Base-by-base conservation (phyloP, 164 flowering plant genomes). In the Kalanchoe fedtschenkoi region DNA sequence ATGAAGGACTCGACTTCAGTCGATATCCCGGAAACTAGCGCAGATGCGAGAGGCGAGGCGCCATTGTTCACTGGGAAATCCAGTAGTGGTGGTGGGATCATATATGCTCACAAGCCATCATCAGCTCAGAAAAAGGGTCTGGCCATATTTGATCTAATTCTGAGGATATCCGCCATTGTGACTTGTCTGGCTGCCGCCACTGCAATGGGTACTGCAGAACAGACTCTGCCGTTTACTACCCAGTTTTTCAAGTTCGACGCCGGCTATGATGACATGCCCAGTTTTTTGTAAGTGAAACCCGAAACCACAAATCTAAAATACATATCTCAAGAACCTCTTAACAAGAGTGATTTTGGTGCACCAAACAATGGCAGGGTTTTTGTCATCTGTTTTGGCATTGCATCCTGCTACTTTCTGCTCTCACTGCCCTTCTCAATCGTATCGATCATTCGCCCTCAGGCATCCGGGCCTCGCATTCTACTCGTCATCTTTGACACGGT, bases 391-490 rank as follows among this genome's bases (percentile, higher is more conserved):
- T 29, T 29, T 30, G 60, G 17, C 60, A 56, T 56, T n/a, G 34
- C 60, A 15, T 17, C 60, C 0, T 30, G 60, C 60, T 56, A 56
- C 35, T 56, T 56, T 44, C 51, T 44, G 13, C 79, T 89, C 42
- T 83, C 97, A 33, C 43, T 89, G 43, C 88, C 88, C 2, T 80
- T 89, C 75, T 82, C 97, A 22, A 80, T 87, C 9, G 69, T 84
- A 54, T 63, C 71, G 71, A 85, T 87, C 6, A 68, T 85, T 63
- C 77, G 93, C 4, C 85, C 91, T 8, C 69, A 61, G 13, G 78
- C 72, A 17, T 58, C 53, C 0, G 87, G 79, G 4, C 77, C 82
- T 17, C 77, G 85, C 69, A 71, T 87, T 19, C 72, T 84, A 14
- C 78, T 89, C 0, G 43, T 85, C 54, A 57, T 80, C 57, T 64